A percentile compares a stretch with the other conserved stretches of the same genome.
Conservation (phyloP, 805 yeast species). For the Wickerhamomyces alni region DNA sequence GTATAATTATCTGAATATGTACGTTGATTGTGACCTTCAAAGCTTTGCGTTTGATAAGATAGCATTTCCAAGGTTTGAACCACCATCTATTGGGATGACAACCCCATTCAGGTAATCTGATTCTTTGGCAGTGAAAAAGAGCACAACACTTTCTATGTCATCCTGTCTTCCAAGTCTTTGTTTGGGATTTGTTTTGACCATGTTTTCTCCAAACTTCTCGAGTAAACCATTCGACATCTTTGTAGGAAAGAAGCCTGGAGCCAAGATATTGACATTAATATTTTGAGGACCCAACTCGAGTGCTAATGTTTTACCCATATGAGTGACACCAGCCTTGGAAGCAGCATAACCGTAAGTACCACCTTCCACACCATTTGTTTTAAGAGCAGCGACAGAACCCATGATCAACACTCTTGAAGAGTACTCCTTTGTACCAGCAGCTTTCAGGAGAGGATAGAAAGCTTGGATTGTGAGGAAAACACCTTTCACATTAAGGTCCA, state of each 20-base stretch:
- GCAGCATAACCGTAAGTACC: constrained; percentile 65
- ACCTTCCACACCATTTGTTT: constrained; percentile 25
- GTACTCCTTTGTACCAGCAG: constrained; percentile 44
- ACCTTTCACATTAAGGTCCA: constrained; percentile 59
- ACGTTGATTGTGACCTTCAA: too few species aligned
- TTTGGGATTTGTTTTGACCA: constrained; percentile 50
- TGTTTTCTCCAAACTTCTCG: constrained; percentile 37
- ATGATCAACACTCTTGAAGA: constrained; percentile 62
- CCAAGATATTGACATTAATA: constrained; percentile 63
- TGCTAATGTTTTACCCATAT: constrained; percentile 58
- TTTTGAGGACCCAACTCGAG: constrained; percentile 59
- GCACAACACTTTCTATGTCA: constrained; percentile 49
- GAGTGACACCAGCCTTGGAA: constrained; percentile 71
- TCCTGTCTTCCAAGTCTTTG: constrained; percentile 55
- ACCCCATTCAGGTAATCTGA: constrained; percentile 61
- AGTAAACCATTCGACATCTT: constrained; percentile 68
- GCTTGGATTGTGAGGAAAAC: constrained; percentile 62
- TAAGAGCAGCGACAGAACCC: constrained; percentile 59
- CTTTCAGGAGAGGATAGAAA: constrained; percentile 51
- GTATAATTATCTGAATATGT: too few species aligned
- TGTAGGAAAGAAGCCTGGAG: constrained; percentile 75
- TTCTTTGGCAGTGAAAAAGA: constrained; percentile 52
- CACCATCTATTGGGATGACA: constrained; percentile 69
- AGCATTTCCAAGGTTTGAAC: constrained; percentile 39
- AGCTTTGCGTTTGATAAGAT: background rate